Percentiles rank a stretch among this genome's conserved stretches.
These are phyloP conservation scores for Saturnispora diversa DNA, from an alignment of 805 yeast genomes.

Conservation along the genomic window DNA sequence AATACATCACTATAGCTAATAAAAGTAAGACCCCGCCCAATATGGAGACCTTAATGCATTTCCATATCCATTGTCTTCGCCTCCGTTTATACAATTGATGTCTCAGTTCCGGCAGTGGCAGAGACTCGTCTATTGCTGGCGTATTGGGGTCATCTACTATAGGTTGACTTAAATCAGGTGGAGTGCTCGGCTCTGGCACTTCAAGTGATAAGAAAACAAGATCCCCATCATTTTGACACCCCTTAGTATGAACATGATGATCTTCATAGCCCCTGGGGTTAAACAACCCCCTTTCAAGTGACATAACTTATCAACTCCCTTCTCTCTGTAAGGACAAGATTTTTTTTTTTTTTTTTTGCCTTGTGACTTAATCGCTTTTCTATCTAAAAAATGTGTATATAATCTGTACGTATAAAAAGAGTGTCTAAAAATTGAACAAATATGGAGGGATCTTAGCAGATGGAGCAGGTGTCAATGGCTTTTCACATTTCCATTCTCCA, in stretches of 20 bases:
- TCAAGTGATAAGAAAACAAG: not conserved
- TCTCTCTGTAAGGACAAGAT: too few species aligned
- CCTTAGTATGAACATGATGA: not conserved
- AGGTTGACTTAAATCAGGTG: not conserved
- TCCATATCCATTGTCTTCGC: not conserved
- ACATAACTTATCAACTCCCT: too few species aligned
- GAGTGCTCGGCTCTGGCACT: slow-evolving; percentile 7
- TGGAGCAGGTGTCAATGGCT: slow-evolving; percentile 55
- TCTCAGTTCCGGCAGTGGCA: slow-evolving; percentile 8
- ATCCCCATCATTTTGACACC: not conserved
- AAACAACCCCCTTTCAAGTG: slow-evolving; percentile 1
- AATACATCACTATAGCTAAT: not conserved
- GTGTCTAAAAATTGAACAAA: slow-evolving; percentile 19
- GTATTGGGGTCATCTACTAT: slow-evolving; percentile 8
- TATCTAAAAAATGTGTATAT: too few species aligned
- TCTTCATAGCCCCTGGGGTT: slow-evolving; percentile 1
- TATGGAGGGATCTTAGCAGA: slow-evolving; percentile 34
- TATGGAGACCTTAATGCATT: not conserved
- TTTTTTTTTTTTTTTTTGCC: not conserved
- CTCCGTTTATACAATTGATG: slow-evolving; percentile 4
- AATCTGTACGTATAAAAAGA: too few species aligned
- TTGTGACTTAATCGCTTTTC: not conserved
- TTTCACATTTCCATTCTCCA: slow-evolving; percentile 48
- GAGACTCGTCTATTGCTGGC: slow-evolving; percentile 1
- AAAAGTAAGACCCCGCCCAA: not conserved